These are phyloP conservation scores for Dalbergia cultrata DNA, from an alignment of 306 rosid genomes.

Conservation along the genomic window DNA sequence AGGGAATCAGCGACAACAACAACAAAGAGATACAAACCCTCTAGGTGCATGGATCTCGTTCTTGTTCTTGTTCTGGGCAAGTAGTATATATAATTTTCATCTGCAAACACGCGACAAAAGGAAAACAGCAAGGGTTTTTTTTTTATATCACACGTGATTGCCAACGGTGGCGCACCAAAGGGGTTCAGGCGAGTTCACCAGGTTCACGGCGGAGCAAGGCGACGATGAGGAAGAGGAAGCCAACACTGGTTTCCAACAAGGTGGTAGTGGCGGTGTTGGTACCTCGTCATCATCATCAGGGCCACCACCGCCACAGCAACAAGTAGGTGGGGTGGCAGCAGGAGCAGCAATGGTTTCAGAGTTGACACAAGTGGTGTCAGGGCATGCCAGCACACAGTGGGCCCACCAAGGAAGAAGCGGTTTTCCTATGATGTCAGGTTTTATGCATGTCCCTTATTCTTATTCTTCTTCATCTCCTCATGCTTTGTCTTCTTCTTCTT, in stretches of 20 bases:
- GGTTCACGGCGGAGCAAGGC: constrained; percentile 36
- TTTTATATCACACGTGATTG: constrained; percentile 33
- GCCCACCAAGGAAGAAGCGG: constrained; percentile 49
- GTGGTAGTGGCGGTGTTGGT: not conserved
- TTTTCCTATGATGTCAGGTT: constrained; percentile 48
- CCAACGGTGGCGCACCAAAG: constrained; percentile 57
- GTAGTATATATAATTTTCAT: no score
- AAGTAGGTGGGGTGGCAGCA: constrained; percentile 38
- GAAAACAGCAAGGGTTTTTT: not conserved
- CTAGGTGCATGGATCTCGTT: not conserved
- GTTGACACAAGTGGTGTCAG: constrained; percentile 54
- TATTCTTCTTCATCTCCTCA: constrained; percentile 23
- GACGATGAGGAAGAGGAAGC: constrained; percentile 15
- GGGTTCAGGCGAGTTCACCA: constrained; percentile 28
- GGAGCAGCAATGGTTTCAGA: constrained; percentile 54
- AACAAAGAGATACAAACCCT: not conserved
- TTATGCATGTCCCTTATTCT: constrained; percentile 45
- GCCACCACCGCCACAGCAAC: not conserved
- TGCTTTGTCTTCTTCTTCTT: constrained; percentile 34
- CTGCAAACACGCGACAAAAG: not conserved
- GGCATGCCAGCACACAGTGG: constrained; percentile 44
- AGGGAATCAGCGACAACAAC: not conserved
- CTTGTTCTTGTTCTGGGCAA: not conserved
- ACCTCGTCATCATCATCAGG: not conserved
- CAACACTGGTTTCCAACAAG: not conserved